Conservation (phyloP, 768 basidiomycete genomes). For the Lactifluus volemus region DNA sequence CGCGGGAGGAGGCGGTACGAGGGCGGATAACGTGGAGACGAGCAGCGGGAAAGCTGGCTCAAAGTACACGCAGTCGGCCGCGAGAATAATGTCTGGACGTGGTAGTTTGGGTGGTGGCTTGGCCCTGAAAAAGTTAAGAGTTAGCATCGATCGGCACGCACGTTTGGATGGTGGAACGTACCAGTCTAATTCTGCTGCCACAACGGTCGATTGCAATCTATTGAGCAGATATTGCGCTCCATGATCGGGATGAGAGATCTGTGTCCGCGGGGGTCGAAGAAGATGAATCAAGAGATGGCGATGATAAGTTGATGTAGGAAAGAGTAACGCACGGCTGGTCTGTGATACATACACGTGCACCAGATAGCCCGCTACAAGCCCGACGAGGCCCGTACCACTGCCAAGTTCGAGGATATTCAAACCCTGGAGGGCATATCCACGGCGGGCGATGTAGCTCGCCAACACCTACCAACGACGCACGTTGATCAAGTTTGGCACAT, state of each 20-base stretch:
- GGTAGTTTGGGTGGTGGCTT: constrained; percentile 38
- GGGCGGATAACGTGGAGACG: constrained; percentile 64
- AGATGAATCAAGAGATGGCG: background rate
- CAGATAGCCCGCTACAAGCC: constrained; percentile 64
- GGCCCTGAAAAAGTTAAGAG: constrained; percentile 43
- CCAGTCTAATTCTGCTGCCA: constrained; percentile 77
- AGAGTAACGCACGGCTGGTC: constrained; percentile 62
- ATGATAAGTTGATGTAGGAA: background rate
- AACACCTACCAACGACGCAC: constrained; percentile 49
- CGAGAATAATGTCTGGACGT: constrained; percentile 63
- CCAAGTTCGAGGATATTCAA: constrained; percentile 75
- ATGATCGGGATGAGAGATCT: constrained; percentile 78
- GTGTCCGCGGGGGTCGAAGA: background rate
- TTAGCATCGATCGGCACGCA: background rate
- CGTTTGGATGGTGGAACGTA: constrained; percentile 28
- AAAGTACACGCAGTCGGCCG: constrained; percentile 94
- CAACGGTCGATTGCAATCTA: constrained; percentile 40
- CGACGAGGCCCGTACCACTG: constrained; percentile 90
- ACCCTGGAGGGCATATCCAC: constrained; percentile 42
- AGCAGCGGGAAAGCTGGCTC: constrained; percentile 89
- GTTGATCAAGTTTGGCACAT: background rate
- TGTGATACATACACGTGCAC: constrained; percentile 65
- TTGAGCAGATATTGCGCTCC: constrained; percentile 67
- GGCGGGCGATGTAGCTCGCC: constrained; percentile 60
- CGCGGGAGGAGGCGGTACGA: constrained; percentile 32